Conservation (phyloP, 768 basidiomycete species). For the Tylopilus sp. region DNA sequence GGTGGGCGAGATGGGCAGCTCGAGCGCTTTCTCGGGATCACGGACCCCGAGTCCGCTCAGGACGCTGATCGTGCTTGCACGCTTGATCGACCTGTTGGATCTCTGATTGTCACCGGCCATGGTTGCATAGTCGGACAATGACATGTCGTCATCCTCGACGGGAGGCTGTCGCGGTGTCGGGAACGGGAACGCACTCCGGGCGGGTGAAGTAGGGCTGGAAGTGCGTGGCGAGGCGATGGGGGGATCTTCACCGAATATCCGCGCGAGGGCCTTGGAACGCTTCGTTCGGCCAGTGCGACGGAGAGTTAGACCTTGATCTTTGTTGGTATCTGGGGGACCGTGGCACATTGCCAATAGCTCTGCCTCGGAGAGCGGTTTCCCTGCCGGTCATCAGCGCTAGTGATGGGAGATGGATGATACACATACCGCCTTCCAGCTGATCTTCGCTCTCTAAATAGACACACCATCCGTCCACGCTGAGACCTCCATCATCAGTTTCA, state of each 20-base stretch:
- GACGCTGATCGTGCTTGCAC: conserved; percentile 92
- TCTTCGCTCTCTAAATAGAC: conserved; percentile 67
- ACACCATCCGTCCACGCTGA: conserved; percentile 88
- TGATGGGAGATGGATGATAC: not conserved
- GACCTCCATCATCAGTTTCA: conserved; percentile 69
- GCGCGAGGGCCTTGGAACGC: conserved; percentile 40
- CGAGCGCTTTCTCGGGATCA: conserved; percentile 67
- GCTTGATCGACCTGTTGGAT: conserved; percentile 46
- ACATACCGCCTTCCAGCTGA: conserved; percentile 51
- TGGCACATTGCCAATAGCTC: conserved; percentile 83
- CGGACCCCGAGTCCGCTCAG: conserved; percentile 90
- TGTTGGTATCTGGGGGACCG: conserved; percentile 69
- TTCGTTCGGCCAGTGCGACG: conserved; percentile 49
- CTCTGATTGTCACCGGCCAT: conserved; percentile 27
- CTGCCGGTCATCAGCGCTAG: conserved; percentile 34
- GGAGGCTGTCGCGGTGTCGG: conserved; percentile 8
- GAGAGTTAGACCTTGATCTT: conserved; percentile 76
- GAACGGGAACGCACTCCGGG: conserved; percentile 14
- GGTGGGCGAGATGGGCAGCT: conserved; percentile 53
- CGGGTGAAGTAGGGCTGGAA: conserved; percentile 37
- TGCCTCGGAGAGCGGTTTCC: conserved; percentile 72
- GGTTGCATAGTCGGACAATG: conserved; percentile 31
- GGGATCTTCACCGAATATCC: conserved; percentile 48
- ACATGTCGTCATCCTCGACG: conserved; percentile 36
- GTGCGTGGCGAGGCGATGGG: conserved; percentile 24